Base-by-base conservation (phyloP, 768 basidiomycete species). In the Lentinus tigrinus region DNA sequence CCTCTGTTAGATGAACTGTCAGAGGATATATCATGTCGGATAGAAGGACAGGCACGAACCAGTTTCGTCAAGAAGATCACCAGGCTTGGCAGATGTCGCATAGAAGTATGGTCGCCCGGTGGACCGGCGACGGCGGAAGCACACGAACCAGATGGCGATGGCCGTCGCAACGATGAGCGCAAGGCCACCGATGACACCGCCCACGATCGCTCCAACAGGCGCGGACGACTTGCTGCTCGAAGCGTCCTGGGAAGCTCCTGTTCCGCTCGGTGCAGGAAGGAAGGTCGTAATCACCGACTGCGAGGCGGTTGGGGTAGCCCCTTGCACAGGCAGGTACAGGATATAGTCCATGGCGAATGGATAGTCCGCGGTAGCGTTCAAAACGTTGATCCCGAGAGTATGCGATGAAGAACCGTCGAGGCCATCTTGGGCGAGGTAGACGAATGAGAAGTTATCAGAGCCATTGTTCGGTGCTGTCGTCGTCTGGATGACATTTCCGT, bases 111-210 rank as follows among this genome's bases (percentile, higher is more conserved):
- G 47, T 24, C 52, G 39, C 17, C 51, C 46, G 10, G 23, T 54
- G 10, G 52, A 31, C 38, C 62, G 39, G 26, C 51, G 57, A 16
- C 62, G 40, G 13, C 43, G 43, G 46, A 53, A 57, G 40, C 50
- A 59, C 17, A 56, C n/a, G 46, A 62, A 51, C 51, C 50, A 59
- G 5, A 59, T 38, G 3, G 51, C 54, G 4, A 63, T 27, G 6
- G 34, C 49, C 6, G 51, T 51, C 7, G 37, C 58, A 3, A 58
- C 49, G 6, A 64, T 40, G 9, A 61, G 39, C 4, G 55, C 60
- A 9, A 64, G 26, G 11, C 63, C 63, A 16, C 60, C 63, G 7
- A 62, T 47, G 17, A 64, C 60, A 8, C 63, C 63, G 7, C 63
- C 63, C 2, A 61, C 63, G 36, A 64, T 64, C 1, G 63, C 60